Conservation (phyloP, 495 filamentous ascomycete species). For the Talaromyces ruber region DNA sequence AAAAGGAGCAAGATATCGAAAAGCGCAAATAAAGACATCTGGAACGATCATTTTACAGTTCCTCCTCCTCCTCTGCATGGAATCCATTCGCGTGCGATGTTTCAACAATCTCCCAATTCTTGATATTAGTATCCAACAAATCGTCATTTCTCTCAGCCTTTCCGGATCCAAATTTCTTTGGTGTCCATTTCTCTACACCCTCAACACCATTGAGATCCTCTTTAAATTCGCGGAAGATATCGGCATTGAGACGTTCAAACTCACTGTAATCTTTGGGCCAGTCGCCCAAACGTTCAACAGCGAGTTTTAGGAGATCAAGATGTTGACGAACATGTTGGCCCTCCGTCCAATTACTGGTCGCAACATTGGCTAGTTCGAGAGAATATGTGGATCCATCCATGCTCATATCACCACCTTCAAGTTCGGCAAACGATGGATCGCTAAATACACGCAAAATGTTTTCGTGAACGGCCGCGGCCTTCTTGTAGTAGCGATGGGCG, state of each 20-base stretch:
- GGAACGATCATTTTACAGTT: not conserved
- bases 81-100: not conserved
- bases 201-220: constrained; percentile 22
- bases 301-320: constrained; percentile 27
- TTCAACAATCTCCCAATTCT: constrained; percentile 5
- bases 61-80: constrained; percentile 2
- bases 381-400: constrained; percentile 11
- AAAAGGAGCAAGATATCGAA: not conserved
- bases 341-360: constrained; percentile 8
- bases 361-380: constrained; percentile 6
- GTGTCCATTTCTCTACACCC: constrained; percentile 29
- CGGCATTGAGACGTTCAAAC: constrained; percentile 16
- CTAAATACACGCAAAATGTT: constrained; percentile 26
- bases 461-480: constrained; percentile 28
- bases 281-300: constrained; percentile 29
- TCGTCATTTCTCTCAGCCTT: constrained; percentile 18
- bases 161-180: constrained; percentile 26
- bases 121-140: constrained; percentile 8
- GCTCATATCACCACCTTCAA: constrained; percentile 10
- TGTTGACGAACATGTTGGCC: constrained; percentile 28
- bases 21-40: not conserved
- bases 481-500: constrained; percentile 32
- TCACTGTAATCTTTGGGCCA: constrained; percentile 33
- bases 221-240: constrained; percentile 12
- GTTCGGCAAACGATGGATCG: constrained; percentile 25